These are phyloP conservation scores for Musa acuminata DNA, from an alignment of 176 grass and related monocot genomes.

Conservation along the genomic window DNA sequence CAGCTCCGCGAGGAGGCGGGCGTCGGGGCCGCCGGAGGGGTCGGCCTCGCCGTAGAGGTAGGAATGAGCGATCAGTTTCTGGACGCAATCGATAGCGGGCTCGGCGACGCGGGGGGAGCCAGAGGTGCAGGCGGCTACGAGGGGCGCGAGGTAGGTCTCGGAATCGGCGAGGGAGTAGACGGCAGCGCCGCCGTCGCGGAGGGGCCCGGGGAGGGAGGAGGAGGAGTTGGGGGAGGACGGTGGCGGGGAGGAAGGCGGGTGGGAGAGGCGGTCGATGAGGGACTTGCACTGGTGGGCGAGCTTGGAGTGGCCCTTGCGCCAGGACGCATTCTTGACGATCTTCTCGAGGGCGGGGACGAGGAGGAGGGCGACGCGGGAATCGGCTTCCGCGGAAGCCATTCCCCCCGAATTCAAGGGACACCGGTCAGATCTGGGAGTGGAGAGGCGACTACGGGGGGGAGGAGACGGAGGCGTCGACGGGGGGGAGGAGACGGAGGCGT, in stretches of 20 bases:
- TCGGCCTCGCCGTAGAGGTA: slow-evolving; percentile 93
- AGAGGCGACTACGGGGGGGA: no score
- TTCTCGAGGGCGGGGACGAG: slow-evolving; percentile 86
- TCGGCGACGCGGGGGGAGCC: slow-evolving; percentile 67
- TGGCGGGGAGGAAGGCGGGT: slow-evolving; percentile 21
- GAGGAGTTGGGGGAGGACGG: slow-evolving; percentile 62
- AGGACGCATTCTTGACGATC: slow-evolving; percentile 87
- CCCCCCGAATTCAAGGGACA: slow-evolving; percentile 23
- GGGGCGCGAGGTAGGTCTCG: slow-evolving; percentile 58
- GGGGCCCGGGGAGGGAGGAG: slow-evolving; percentile 56
- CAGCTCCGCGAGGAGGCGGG: slow-evolving; percentile 55
- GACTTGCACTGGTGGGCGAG: slow-evolving; percentile 92
- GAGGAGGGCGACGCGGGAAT: slow-evolving; percentile 55
- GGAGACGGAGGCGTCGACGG: no score
- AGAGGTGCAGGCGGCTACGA: slow-evolving; percentile 50
- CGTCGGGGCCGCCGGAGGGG: slow-evolving; percentile 51
- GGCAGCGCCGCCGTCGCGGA: slow-evolving; percentile 31
- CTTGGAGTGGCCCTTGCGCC: slow-evolving; percentile 98
- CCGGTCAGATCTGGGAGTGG: slow-evolving; percentile 11
- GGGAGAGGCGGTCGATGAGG: slow-evolving; percentile 71
- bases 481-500: no score
- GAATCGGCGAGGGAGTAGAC: slow-evolving; percentile 71
- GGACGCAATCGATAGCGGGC: slow-evolving; percentile 65
- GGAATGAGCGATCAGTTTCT: slow-evolving; percentile 83
- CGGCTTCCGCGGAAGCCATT: slow-evolving; percentile 42